phyloP scores from a whole-genome alignment of 495 filamentous ascomycete species.

The Lepidopterella palustris region DNA sequence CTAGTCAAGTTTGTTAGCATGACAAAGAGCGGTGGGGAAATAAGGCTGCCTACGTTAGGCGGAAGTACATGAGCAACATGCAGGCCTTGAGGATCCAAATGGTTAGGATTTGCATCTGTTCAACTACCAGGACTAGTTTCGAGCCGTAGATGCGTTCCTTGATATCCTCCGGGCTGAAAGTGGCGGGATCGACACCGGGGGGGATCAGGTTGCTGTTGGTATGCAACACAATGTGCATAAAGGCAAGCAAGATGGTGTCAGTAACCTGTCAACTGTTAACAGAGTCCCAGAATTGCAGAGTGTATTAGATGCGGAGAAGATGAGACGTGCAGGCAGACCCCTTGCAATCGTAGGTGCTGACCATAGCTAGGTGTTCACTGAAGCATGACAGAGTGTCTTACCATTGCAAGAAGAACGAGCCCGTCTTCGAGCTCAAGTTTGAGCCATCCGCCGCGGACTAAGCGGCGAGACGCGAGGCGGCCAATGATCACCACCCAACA shows the following conservation, averaged over 20 bases:
- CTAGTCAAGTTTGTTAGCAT: conserved; percentile 16
- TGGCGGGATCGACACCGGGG: conserved; percentile 47
- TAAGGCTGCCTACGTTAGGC: conserved; percentile 42
- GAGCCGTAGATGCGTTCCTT: conserved; percentile 45
- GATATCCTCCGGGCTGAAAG: conserved; percentile 49
- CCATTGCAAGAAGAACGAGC: conserved; percentile 50
- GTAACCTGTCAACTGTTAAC: conserved; percentile 27
- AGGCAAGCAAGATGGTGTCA: conserved; percentile 49
- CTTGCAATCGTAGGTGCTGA: not conserved
- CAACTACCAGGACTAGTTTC: conserved; percentile 48
- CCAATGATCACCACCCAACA: not conserved
- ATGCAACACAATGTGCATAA: conserved; percentile 51
- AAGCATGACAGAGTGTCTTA: not conserved
- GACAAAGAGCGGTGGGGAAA: not conserved
- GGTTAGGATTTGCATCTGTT: conserved; percentile 42
- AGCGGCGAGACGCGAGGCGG: conserved; percentile 34
- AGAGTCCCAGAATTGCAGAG: not conserved
- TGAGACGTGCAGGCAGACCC: not conserved
- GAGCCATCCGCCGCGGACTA: conserved; percentile 43
- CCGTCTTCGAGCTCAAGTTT: conserved; percentile 52
- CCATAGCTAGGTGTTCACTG: not conserved
- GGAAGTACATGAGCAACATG: conserved; percentile 48
- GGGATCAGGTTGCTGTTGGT: conserved; percentile 55
- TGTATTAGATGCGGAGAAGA: not conserved
- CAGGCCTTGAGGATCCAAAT: conserved; percentile 51